These are phyloP conservation scores for Scutellaria minor DNA, from an alignment of 257 asterid species.

Conservation along the genomic window DNA sequence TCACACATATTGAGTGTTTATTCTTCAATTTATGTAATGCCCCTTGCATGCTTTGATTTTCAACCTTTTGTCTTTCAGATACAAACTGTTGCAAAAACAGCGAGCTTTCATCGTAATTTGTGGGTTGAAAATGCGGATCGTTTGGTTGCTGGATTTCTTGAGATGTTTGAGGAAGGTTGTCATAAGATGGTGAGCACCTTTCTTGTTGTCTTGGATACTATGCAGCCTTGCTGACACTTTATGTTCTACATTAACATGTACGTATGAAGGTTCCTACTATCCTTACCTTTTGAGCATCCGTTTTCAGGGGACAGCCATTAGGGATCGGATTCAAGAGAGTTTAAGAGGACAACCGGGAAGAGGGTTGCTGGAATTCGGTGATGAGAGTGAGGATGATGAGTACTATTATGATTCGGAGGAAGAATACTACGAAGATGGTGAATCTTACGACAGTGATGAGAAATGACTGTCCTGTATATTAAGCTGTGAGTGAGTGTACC, in stretches of 20 bases:
- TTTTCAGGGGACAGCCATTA: conserved; percentile 66
- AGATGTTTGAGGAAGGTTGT: conserved; percentile 78
- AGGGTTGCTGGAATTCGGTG: conserved; percentile 42
- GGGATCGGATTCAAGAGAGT: conserved; percentile 69
- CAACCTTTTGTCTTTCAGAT: conserved; percentile 44
- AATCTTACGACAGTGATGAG: conserved; percentile 50
- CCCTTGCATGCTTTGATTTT: not conserved
- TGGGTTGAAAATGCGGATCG: conserved; percentile 84
- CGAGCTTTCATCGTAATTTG: conserved; percentile 56
- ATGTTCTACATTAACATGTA: not conserved
- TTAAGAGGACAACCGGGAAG: conserved; percentile 53
- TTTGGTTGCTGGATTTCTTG: conserved; percentile 80
- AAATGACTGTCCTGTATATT: conserved; percentile 46
- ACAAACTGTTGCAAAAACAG: conserved; percentile 77
- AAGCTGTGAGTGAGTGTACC: conserved; percentile 18
- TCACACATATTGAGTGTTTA: no score
- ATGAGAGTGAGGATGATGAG: conserved; percentile 46
- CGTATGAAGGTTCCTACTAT: not conserved
- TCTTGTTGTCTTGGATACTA: not conserved
- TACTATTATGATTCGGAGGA: conserved; percentile 47
- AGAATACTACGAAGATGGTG: conserved; percentile 51
- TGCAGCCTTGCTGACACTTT: not conserved
- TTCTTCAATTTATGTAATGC: not conserved
- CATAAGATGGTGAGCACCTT: conserved; percentile 66
- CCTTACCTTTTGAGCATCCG: conserved; percentile 10